phyloP scores from a whole-genome alignment of 306 rosid species.

The Cicer yamashitae region DNA sequence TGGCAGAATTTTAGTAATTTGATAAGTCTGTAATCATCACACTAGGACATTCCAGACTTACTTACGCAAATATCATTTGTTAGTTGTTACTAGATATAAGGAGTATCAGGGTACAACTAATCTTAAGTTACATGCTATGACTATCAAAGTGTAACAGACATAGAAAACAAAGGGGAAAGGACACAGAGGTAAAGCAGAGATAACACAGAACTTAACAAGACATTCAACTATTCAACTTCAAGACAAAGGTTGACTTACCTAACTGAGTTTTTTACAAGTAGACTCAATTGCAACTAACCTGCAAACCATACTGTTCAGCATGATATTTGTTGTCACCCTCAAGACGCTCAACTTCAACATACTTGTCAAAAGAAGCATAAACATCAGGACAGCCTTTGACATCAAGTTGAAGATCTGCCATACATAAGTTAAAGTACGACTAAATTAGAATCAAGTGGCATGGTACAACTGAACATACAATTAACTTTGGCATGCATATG shows the following conservation, averaged over 20 bases:
- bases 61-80: background rate
- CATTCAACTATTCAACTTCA: background rate
- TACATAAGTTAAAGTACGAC: slow-evolving; percentile 30
- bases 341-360: slow-evolving; percentile 96
- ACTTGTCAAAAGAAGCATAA: slow-evolving; percentile 96
- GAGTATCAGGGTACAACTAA: background rate
- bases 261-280: background rate
- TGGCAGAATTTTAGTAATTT: too few relatives aligned
- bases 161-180: background rate
- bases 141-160: slow-evolving; percentile 5
- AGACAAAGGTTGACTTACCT: slow-evolving; percentile 2
- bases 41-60: background rate
- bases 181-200: background rate
- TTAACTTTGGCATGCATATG: slow-evolving; percentile 12
- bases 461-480: slow-evolving; percentile 30
- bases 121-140: slow-evolving; percentile 14
- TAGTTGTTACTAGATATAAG: background rate
- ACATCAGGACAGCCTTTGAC: slow-evolving; percentile 98
- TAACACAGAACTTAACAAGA: background rate
- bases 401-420: slow-evolving; percentile 96
- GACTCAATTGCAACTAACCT: slow-evolving; percentile 62
- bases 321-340: slow-evolving; percentile 98
- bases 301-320: slow-evolving; percentile 94
- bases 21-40: background rate
- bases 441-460: slow-evolving; percentile 44